phyloP scores from a whole-genome alignment of 371 early-diverging fungal genomes.

The Mortierella sp. region DNA sequence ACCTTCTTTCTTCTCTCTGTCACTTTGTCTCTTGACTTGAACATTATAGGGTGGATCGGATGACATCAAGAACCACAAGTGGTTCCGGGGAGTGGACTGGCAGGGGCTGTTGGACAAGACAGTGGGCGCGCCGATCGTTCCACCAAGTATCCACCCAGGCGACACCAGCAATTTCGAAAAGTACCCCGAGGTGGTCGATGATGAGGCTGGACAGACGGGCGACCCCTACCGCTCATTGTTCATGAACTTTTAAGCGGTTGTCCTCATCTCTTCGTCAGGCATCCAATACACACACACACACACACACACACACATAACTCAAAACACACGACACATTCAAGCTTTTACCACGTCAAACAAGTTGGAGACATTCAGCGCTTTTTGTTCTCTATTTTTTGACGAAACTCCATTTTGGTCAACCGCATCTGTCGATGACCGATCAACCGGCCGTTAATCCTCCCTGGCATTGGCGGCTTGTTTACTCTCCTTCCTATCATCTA shows the following conservation, averaged over 20 bases:
- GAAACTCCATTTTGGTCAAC: too few species aligned
- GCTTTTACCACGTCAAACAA: too few species aligned
- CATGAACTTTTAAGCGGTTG: slow-evolving; percentile 36
- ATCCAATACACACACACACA: too few species aligned
- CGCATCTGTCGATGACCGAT: too few species aligned
- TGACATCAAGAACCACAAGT: slow-evolving; percentile 87
- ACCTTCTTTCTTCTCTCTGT: background rate
- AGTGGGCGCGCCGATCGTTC: slow-evolving; percentile 73
- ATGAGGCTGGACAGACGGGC: slow-evolving; percentile 10
- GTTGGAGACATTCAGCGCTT: too few species aligned
- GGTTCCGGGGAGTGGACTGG: slow-evolving; percentile 91
- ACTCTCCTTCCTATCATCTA: too few species aligned
- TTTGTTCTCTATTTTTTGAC: too few species aligned
- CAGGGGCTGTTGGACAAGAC: slow-evolving; percentile 72
- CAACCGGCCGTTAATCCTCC: too few species aligned
- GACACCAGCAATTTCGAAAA: slow-evolving; percentile 78
- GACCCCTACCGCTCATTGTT: slow-evolving; percentile 56
- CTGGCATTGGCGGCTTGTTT: too few species aligned
- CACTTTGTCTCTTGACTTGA: background rate
- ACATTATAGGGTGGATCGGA: slow-evolving; percentile 64
- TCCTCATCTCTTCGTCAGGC: too few species aligned
- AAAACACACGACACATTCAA: too few species aligned
- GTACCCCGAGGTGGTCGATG: slow-evolving; percentile 47
- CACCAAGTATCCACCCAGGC: slow-evolving; percentile 68
- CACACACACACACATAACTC: too few species aligned